Conservation (phyloP, 1,139 yeast genomes). For the Zhuliangozyma parablackwelliae region DNA sequence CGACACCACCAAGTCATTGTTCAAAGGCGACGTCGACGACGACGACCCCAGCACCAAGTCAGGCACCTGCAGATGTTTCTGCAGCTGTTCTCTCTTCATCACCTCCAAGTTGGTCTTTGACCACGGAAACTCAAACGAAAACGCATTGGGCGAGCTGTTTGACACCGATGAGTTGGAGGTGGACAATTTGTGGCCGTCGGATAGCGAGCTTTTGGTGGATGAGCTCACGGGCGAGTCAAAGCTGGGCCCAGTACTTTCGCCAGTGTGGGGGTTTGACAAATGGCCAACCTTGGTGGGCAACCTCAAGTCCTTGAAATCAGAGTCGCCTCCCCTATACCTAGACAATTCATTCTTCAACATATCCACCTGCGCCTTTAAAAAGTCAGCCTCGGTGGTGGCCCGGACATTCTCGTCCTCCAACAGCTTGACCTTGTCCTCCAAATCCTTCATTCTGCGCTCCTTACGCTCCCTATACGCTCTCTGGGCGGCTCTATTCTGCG, state of each 20-base stretch:
- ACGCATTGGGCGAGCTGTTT: conserved; percentile 9
- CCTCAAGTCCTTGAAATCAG: conserved; percentile 32
- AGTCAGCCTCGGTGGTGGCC: conserved; percentile 65
- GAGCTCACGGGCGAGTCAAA: conserved; percentile 13
- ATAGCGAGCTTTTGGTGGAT: conserved; percentile 9
- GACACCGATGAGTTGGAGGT: conserved; percentile 18
- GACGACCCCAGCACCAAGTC: conserved; percentile 36
- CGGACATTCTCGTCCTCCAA: conserved; percentile 68
- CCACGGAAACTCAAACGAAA: conserved; percentile 35
- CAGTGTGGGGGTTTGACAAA: conserved; percentile 21
- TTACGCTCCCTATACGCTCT: conserved; percentile 94
- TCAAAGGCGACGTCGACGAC: conserved; percentile 33
- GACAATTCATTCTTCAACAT: conserved; percentile 69
- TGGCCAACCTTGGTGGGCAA: conserved; percentile 33
- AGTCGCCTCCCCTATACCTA: conserved; percentile 56
- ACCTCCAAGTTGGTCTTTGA: conserved; percentile 19
- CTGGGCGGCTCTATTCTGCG: conserved; percentile 97
- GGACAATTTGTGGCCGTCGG: conserved; percentile 12
- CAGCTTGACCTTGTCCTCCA: conserved; percentile 70
- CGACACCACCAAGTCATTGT: conserved; percentile 35
- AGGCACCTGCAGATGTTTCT: conserved; percentile 19
- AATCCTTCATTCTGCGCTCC: conserved; percentile 78
- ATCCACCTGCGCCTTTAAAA: conserved; percentile 71
- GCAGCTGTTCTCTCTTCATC: conserved; percentile 3
- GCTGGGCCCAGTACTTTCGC: conserved; percentile 4